Conservation (phyloP, 345 rosid species). For the Acer yangbiense region DNA sequence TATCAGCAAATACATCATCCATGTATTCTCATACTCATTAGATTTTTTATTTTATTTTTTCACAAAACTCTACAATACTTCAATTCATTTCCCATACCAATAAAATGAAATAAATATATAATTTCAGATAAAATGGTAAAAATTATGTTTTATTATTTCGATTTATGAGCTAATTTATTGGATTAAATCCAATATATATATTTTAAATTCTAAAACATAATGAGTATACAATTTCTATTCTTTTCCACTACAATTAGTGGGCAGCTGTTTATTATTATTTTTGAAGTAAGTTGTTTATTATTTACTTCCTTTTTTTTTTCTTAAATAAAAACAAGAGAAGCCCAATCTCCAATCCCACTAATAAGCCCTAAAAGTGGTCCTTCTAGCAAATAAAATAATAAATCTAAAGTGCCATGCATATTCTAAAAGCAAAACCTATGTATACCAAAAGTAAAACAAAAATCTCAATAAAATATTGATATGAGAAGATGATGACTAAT, state of each 20-base stretch:
- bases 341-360: neutral
- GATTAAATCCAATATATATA: too few relatives aligned
- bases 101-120: too few relatives aligned
- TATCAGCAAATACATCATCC: neutral
- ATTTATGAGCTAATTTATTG: too few relatives aligned
- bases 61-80: too few relatives aligned
- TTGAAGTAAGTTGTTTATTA: neutral
- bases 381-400: neutral
- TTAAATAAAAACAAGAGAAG: neutral
- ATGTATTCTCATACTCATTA: neutral
- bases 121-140: neutral
- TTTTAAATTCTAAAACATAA: neutral
- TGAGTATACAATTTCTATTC: neutral
- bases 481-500: neutral
- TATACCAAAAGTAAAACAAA: neutral
- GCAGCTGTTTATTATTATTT: neutral
- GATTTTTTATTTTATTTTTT: too few relatives aligned
- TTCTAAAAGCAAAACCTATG: conserved; percentile 12
- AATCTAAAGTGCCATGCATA: neutral
- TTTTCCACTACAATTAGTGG: neutral
- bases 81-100: too few relatives aligned
- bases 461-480: neutral
- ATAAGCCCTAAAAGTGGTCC: neutral
- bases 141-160: neutral
- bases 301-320: neutral